These are phyloP conservation scores for Hymenoscyphus scutula DNA, from an alignment of 2,329 filamentous ascomycete genomes.

Conservation along the genomic window DNA sequence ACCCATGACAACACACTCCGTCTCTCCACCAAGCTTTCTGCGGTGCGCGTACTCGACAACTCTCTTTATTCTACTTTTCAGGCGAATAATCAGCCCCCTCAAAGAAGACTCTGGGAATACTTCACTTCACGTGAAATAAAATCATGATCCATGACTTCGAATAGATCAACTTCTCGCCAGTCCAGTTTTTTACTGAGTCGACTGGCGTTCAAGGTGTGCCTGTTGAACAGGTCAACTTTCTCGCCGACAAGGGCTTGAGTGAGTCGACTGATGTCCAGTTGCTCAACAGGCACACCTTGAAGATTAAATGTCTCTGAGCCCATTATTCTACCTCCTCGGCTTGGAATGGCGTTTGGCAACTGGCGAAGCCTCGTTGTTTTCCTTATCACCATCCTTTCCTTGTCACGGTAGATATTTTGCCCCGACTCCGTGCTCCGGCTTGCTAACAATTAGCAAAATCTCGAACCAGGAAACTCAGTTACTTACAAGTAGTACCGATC, in stretches of 20 bases:
- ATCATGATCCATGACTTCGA: too few species aligned
- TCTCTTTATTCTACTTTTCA: too few species aligned
- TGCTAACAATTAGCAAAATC: conserved; percentile 31
- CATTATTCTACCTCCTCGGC: conserved; percentile 57
- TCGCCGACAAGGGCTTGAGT: conserved; percentile 40
- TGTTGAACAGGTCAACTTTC: too few species aligned
- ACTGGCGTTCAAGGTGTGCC: conserved; percentile 65
- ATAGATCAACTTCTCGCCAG: too few species aligned
- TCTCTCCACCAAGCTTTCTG: too few species aligned
- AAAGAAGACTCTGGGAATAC: too few species aligned
- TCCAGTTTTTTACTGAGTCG: conserved; percentile 51
- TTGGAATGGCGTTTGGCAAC: conserved; percentile 65
- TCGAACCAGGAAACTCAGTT: not conserved
- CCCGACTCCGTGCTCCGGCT: conserved; percentile 60
- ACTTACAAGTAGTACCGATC: conserved; percentile 53
- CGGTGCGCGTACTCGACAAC: too few species aligned
- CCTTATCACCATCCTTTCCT: too few species aligned
- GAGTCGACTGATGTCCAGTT: conserved; percentile 63
- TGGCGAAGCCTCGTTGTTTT: conserved; percentile 54
- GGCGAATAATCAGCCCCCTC: too few species aligned
- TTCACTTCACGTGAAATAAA: too few species aligned
- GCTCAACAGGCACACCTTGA: conserved; percentile 66
- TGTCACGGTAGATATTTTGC: conserved; percentile 67
- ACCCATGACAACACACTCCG: too few species aligned
- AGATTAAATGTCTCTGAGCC: conserved; percentile 62